Base-by-base conservation (phyloP, 1,139 yeast genomes). In the Scheffersomyces titani region DNA sequence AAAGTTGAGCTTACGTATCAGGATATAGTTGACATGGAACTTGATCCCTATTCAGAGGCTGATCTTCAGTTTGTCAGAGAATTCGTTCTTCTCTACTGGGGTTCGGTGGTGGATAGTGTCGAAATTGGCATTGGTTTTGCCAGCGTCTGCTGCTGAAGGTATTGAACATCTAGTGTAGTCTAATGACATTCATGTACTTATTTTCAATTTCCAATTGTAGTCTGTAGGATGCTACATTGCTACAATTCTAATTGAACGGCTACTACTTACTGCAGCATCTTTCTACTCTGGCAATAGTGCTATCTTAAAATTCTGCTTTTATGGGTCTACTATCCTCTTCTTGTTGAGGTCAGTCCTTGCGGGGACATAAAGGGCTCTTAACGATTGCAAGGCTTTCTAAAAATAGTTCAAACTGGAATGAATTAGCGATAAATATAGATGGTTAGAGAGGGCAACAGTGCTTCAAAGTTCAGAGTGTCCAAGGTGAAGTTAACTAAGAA, bases 21-120 rank as follows among this genome's bases (percentile, higher is more conserved):
- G 62, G 94, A 89, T 67, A 68, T 90, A 55, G 72, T 79, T 19
- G 90, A 87, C 55, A 84, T 89, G 88, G 96, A 92, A 45, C 75
- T 90, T 55, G 94, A 90, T 68, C 92, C 94, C 1, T 84, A 88
- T 65, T 81, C 87, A 19, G 61, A 70, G 9, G 78, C 79, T 40
- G 96, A 90, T 68, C 69, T 82, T 48, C 78, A 77, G 44, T 89
- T 90, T 68, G 75, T 88, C 19, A 70, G 76, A 54, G 80, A 81
- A 44, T 77, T 90, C 61, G 81, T 85, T 2, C 67, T 76, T 50
- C 64, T 75, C n/a, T 87, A 89, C 83, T 88, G 88, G 85, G 78
- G 79, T 18, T 61, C 65, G 1, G 57, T 62, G 47, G 78, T 76
- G 13, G 72, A 66, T 11, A 64, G 63, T 20, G 80, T 76, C 7